These are phyloP conservation scores for Penicillium crustosum DNA, from an alignment of 2,329 filamentous ascomycete species.

Conservation along the genomic window DNA sequence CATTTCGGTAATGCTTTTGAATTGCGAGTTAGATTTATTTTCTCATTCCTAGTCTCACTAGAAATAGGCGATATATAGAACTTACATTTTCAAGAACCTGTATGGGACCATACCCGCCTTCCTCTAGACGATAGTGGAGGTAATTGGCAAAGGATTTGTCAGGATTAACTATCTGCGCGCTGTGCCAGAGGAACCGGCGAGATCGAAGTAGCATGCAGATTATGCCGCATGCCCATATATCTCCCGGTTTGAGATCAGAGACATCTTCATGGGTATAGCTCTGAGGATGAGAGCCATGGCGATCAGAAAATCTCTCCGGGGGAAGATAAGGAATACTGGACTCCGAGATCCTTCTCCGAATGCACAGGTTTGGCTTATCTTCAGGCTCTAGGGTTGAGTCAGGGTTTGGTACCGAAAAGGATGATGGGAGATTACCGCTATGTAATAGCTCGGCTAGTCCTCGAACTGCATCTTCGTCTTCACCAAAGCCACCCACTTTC, in stretches of 20 bases:
- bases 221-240: conserved; percentile 9
- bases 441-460: neutral
- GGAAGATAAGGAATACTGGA: conserved; percentile 9
- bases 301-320: conserved; percentile 4
- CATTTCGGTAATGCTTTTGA: conserved; percentile 5
- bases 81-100: conserved; percentile 4
- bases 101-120: conserved; percentile 3
- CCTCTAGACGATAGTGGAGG: neutral
- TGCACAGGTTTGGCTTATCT: neutral
- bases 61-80: neutral
- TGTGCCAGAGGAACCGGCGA: neutral
- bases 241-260: neutral
- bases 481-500: conserved; percentile 11
- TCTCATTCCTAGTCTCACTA: neutral
- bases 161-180: neutral
- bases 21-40: neutral
- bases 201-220: conserved; percentile 5
- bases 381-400: neutral
- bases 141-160: neutral
- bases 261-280: neutral
- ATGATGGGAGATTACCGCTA: neutral
- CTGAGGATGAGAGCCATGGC: neutral
- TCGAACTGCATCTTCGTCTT: conserved; percentile 8
- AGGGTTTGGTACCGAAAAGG: neutral
- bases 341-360: neutral